A percentile compares a stretch with the other conserved stretches of the same genome.
These are phyloP conservation scores for Ilyonectria sp. DNA, from an alignment of 2,329 filamentous ascomycete species.

Conservation along the genomic window DNA sequence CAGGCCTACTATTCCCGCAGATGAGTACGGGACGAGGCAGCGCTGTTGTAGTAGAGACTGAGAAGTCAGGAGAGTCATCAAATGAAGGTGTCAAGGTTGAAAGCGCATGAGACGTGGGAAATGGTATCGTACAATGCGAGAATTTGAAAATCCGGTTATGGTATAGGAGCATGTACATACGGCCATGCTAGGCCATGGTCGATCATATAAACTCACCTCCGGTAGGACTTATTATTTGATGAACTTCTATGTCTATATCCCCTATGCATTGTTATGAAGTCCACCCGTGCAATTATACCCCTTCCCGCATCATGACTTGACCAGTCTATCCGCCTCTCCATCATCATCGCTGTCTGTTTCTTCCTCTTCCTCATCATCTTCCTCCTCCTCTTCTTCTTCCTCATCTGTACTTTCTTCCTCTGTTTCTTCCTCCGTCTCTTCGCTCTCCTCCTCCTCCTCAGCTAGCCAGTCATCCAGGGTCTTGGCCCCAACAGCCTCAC, in stretches of 20 bases:
- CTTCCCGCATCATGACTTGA: constrained; percentile 54
- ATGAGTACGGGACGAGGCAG: constrained; percentile 58
- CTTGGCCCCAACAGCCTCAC: constrained; percentile 75
- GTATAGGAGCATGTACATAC: not conserved
- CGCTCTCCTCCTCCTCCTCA: constrained; percentile 75
- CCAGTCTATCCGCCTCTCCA: constrained; percentile 61
- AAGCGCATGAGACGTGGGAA: constrained; percentile 26
- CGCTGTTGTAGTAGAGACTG: constrained; percentile 39
- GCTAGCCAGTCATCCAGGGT: constrained; percentile 94
- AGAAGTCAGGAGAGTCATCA: constrained; percentile 47
- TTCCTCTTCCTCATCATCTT: constrained; percentile 64
- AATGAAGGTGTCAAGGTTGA: constrained; percentile 44
- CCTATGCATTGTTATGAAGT: not conserved
- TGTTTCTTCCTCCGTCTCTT: constrained; percentile 68
- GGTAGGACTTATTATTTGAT: not conserved
- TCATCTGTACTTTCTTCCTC: constrained; percentile 64
- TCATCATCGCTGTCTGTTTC: constrained; percentile 66
- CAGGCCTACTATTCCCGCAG: constrained; percentile 69
- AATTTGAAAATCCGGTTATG: not conserved
- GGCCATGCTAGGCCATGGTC: not conserved
- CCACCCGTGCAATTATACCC: constrained; percentile 29
- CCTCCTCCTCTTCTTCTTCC: constrained; percentile 66
- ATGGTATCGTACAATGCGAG: not conserved
- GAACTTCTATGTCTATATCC: not conserved
- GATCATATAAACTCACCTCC: not conserved